Conservation (phyloP, 2,329 filamentous ascomycete genomes). For the Aspergillus jensenii region DNA sequence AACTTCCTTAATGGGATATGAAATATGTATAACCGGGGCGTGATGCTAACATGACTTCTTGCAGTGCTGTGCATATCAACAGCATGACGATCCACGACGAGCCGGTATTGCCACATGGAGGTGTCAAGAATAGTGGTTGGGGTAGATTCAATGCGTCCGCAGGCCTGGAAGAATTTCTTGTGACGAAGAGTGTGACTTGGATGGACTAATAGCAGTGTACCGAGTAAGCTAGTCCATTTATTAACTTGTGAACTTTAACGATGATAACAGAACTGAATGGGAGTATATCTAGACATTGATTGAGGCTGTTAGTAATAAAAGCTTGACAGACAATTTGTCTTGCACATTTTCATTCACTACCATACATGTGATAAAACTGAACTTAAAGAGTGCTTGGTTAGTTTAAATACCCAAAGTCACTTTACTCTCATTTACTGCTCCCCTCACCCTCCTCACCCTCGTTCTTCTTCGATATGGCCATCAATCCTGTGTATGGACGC, state of each 20-base stretch:
- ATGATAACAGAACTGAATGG: neutral
- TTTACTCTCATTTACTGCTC: too few relatives aligned
- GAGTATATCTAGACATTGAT: neutral
- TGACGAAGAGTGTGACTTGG: conserved; percentile 64
- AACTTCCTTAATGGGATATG: neutral
- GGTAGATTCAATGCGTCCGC: conserved; percentile 55
- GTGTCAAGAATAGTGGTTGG: conserved; percentile 60
- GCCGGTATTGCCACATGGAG: conserved; percentile 60
- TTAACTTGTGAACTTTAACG: neutral
- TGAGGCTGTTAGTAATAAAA: too few relatives aligned
- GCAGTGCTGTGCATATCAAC: conserved; percentile 61
- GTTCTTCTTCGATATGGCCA: too few relatives aligned
- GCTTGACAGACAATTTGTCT: too few relatives aligned
- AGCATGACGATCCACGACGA: conserved; percentile 66
- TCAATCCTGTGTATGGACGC: neutral
- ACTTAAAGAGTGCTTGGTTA: too few relatives aligned
- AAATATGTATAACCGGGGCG: neutral
- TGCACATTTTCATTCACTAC: too few relatives aligned
- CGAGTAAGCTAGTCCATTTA: neutral
- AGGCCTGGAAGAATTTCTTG: conserved; percentile 61
- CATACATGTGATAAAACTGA: too few relatives aligned
- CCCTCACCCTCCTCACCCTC: too few relatives aligned
- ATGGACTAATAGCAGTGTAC: conserved; percentile 31
- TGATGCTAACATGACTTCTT: neutral
- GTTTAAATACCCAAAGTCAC: too few relatives aligned